phyloP scores from a whole-genome alignment of 2,329 filamentous ascomycete species.

The Diaporthe citrichinensis region DNA sequence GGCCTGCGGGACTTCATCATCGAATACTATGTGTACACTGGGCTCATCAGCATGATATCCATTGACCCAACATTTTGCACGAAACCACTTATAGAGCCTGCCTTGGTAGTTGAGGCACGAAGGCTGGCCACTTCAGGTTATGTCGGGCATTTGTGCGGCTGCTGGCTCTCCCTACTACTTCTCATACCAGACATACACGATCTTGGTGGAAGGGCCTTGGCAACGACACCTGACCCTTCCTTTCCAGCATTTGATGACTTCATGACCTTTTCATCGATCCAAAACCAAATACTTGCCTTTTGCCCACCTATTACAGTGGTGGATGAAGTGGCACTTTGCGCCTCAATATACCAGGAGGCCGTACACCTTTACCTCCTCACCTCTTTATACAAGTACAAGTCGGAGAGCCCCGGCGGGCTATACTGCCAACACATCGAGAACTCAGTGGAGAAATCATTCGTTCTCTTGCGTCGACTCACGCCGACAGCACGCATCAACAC shows the following conservation, averaged over 20 bases:
- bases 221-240: background rate
- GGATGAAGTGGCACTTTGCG: background rate
- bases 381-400: background rate
- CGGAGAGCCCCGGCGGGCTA: background rate
- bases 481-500: background rate
- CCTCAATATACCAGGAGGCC: background rate
- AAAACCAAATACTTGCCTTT: background rate
- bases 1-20: background rate
- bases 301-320: background rate
- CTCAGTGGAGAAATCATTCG: background rate
- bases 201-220: background rate
- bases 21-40: background rate
- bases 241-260: background rate
- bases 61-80: background rate
- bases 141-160: background rate
- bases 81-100: background rate
- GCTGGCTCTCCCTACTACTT: background rate
- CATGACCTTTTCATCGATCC: background rate
- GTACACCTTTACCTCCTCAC: background rate
- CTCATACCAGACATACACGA: background rate
- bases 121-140: background rate
- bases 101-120: background rate
- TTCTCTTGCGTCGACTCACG: background rate
- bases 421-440: background rate
- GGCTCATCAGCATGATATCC: background rate